A percentile compares a stretch with the other conserved stretches of the same genome.
Conservation (phyloP, 352 stramenopile genomes). For the Detonula confervacea region DNA sequence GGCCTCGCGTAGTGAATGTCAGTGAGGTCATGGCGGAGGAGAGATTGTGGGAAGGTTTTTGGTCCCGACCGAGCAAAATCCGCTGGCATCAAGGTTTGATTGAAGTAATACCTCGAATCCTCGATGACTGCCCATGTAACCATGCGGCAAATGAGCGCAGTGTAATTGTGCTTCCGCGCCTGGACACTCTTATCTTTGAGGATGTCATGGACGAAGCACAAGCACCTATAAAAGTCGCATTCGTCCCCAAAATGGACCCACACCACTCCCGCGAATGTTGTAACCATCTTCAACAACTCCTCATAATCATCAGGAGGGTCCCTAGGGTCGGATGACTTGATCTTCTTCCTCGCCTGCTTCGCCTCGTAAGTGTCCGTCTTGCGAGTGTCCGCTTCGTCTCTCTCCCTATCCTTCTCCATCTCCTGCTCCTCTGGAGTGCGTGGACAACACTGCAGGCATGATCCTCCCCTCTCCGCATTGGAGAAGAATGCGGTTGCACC, state of each 20-base stretch:
- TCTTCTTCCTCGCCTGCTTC: background rate
- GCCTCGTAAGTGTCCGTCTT: background rate
- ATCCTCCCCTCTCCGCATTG: background rate
- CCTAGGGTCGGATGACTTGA: background rate
- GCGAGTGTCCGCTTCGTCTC: background rate
- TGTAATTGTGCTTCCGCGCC: background rate
- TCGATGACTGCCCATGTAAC: constrained; percentile 17
- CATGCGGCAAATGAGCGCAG: background rate
- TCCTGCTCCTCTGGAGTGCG: background rate
- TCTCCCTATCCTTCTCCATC: background rate
- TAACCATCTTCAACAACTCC: constrained; percentile 8
- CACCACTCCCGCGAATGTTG: background rate
- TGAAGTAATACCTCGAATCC: constrained; percentile 1
- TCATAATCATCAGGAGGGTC: constrained; percentile 2
- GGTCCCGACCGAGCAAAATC: background rate
- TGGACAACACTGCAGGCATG: background rate
- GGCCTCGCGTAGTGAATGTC: constrained; percentile 4
- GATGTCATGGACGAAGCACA: background rate
- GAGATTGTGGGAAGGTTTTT: background rate
- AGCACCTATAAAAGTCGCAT: constrained; percentile 9
- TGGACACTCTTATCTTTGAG: background rate
- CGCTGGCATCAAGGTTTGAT: constrained; percentile 3
- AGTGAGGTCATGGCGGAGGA: background rate
- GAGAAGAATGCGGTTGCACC: background rate
- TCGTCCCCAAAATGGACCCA: constrained; percentile 14